Evolutionary conservation across 2,329 filamentous ascomycete species (phyloP).

Genomic region (Trichophyton mentagrophytes): DNA sequence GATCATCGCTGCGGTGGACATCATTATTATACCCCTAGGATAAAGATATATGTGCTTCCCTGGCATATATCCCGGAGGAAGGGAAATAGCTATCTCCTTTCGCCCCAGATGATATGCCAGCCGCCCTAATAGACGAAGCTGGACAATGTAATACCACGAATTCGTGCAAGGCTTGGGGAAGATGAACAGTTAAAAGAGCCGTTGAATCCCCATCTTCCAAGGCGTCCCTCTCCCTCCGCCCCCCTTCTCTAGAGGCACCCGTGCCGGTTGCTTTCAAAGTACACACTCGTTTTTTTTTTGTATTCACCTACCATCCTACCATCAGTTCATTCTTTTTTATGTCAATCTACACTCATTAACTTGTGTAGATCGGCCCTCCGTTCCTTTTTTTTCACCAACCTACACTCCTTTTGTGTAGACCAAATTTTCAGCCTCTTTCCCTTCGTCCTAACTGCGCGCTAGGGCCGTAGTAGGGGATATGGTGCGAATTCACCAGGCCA

Average conservation of each 20-base stretch:
- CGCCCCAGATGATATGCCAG: background rate
- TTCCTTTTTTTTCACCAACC: background rate
- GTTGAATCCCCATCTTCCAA: background rate
- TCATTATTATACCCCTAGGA: no score
- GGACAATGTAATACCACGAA: background rate
- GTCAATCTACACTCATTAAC: background rate
- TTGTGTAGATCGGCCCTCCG: background rate
- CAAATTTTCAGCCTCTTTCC: background rate
- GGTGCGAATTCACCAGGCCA: background rate
- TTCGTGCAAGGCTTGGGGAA: no score
- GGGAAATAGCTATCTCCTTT: background rate
- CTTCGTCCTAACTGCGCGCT: background rate
- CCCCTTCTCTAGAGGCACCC: no score
- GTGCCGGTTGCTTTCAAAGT: background rate
- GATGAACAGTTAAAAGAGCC: background rate
- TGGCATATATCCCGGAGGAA: background rate
- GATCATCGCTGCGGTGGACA: no score
- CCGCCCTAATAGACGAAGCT: background rate
- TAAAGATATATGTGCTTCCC: no score
- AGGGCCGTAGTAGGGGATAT: background rate
- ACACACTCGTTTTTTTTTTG: background rate
- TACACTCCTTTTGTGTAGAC: background rate
- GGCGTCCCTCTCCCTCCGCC: no score
- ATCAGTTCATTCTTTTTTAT: background rate
- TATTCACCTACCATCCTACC: background rate